Evolutionary conservation across 768 basidiomycete species (phyloP), one percentile per base, ranked within the genome.

Genomic region (Hypholoma sublateritium): DNA sequence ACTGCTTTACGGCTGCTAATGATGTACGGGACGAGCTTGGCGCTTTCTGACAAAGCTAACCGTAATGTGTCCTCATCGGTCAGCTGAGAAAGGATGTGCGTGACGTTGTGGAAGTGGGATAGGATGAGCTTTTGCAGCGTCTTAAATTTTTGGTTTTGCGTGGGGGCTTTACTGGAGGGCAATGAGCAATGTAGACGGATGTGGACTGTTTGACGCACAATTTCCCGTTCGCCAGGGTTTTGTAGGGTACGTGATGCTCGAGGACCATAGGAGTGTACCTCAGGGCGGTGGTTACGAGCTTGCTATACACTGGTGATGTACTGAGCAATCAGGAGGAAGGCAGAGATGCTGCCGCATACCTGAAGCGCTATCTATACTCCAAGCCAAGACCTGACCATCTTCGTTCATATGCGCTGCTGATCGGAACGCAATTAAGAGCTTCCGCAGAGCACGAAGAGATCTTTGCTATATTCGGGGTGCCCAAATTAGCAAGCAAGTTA

Each of bases 231-330:
- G 86, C 68, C 22, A 88, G 79, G 1, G 82, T 86, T 74, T 94
- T 96, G 76, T 86, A 93, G 0, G 96, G 95, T 35, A 91, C 77
- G 63, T 98, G 95, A 65, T 95, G 87, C 48, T 83, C 80, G 16
- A 99, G 80, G 7, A 98, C 81, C 39, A 98, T 80, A 2, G 97
- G 95, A 0, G 95, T 95, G 72, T 92, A 99, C 66, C 85, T 86
- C 24, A 99, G 77, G 1, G 94, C 75, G 0, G 95, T 96, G 11
- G 83, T 83, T 43, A 99, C 78, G 19, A 98, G 80, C 74, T 98
- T 97, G 76, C 88, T 89, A 75, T 95, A 98, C n/a, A 98, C 95
- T 96, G 55, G 37, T 35, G 24, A 32, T 52, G 16, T 41, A 28
- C 44, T 21, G 44, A 36, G 51, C 53, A 57, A 53, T 17, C 32